Conservation (phyloP, 2,329 filamentous ascomycete genomes). For the Nemania abortiva region DNA sequence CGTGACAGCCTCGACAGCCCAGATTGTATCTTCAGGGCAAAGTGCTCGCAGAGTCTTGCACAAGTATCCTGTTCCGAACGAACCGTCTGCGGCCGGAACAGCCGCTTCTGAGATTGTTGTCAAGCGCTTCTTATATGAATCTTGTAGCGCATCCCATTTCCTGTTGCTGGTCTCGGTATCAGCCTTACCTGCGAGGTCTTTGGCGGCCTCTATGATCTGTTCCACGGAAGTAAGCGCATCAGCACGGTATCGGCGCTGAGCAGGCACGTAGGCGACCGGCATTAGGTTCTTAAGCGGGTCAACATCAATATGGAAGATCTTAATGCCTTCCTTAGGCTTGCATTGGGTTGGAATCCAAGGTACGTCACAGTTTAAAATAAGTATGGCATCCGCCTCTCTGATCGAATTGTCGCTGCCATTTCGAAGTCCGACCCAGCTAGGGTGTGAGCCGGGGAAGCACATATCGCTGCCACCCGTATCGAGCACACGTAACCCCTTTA, state of each 20-base stretch:
- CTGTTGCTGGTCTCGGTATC: slow-evolving; percentile 52
- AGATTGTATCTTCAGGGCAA: slow-evolving; percentile 70
- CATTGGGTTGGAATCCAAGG: slow-evolving; percentile 90
- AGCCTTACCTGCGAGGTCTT: slow-evolving; percentile 57
- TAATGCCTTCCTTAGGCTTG: slow-evolving; percentile 64
- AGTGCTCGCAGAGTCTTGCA: slow-evolving; percentile 53
- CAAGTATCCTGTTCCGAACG: slow-evolving; percentile 67
- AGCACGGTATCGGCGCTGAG: slow-evolving; percentile 74
- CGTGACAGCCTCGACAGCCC: slow-evolving; percentile 80
- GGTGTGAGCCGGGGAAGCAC: slow-evolving; percentile 81
- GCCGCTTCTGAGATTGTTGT: slow-evolving; percentile 68
- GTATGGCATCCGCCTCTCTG: slow-evolving; percentile 81
- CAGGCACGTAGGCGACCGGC: slow-evolving; percentile 78
- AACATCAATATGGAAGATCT: slow-evolving; percentile 73
- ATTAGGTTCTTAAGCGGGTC: slow-evolving; percentile 78
- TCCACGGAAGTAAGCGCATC: slow-evolving; percentile 73
- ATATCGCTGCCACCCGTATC: slow-evolving; percentile 84
- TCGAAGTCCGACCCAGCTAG: slow-evolving; percentile 75
- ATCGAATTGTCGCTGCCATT: slow-evolving; percentile 82
- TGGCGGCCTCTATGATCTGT: slow-evolving; percentile 72
- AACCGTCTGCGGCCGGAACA: slow-evolving; percentile 70
- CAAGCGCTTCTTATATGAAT: slow-evolving; percentile 70
- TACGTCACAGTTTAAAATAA: slow-evolving; percentile 90
- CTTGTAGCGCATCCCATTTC: slow-evolving; percentile 67
- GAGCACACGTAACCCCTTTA: slow-evolving; percentile 77